Evolutionary conservation across 345 rosid genomes (phyloP).

Genomic region (Raphanus raphanistrum): DNA sequence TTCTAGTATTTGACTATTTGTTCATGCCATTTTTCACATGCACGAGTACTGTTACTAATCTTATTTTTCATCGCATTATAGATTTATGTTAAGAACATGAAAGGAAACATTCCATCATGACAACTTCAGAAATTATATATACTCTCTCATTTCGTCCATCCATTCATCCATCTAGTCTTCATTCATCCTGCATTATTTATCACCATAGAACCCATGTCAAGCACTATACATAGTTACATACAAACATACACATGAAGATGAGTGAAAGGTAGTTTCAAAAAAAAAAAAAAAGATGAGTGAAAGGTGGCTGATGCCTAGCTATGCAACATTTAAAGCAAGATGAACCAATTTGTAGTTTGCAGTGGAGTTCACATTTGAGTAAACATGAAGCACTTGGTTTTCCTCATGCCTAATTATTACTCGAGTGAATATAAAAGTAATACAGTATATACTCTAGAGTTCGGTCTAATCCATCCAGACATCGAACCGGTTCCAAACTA

Average conservation of each 20-base stretch:
- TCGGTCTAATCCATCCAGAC: constrained; percentile 2
- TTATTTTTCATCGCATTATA: not conserved
- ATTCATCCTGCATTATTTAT: not conserved
- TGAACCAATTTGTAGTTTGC: not conserved
- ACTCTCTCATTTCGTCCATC: not conserved
- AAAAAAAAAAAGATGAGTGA: too few relatives aligned
- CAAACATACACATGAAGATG: too few relatives aligned
- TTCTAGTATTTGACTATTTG: not conserved
- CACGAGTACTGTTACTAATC: not conserved
- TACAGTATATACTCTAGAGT: not conserved
- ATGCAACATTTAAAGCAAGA: not conserved
- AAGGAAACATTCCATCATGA: not conserved
- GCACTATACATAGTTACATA: not conserved
- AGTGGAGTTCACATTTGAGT: not conserved
- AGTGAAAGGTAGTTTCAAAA: too few relatives aligned
- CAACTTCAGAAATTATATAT: not conserved
- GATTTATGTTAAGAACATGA: not conserved
- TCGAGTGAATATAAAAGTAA: not conserved
- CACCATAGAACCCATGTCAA: not conserved
- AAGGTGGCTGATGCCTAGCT: not conserved
- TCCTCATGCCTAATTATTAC: not conserved
- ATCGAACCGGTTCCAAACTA: not conserved
- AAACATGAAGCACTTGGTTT: not conserved
- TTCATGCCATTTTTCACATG: not conserved
- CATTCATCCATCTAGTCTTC: not conserved